phyloP scores from a whole-genome alignment of 1,284 basidiomycete species.

The Pisolithus thermaeus region DNA sequence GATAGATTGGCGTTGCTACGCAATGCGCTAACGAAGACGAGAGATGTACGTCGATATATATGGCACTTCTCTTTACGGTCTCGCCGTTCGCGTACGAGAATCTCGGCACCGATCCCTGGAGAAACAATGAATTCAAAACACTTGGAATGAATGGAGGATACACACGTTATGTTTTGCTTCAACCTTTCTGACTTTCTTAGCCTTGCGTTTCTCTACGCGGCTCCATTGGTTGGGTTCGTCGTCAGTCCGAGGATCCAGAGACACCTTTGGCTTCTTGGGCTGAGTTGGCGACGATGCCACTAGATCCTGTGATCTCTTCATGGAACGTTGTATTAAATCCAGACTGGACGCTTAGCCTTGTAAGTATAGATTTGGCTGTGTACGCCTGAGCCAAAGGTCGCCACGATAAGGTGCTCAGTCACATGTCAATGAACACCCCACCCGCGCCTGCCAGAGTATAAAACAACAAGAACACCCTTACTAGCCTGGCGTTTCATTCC shows the following conservation, averaged over 20 bases:
- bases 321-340: conserved; percentile 10
- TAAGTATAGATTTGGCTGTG: too few relatives aligned
- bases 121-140: conserved; percentile 1
- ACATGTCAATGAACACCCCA: too few relatives aligned
- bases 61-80: conserved; percentile 65
- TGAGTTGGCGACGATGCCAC: conserved; percentile 12
- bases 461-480: not conserved
- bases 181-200: conserved; percentile 62
- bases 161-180: conserved; percentile 57
- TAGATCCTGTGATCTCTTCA: conserved; percentile 33
- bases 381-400: too few relatives aligned
- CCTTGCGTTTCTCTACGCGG: conserved; percentile 71
- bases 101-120: conserved; percentile 53
- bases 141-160: conserved; percentile 10
- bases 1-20: conserved; percentile 61
- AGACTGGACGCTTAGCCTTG: too few relatives aligned
- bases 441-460: too few relatives aligned
- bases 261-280: conserved; percentile 30
- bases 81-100: conserved; percentile 78
- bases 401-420: too few relatives aligned
- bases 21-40: conserved; percentile 32
- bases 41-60: conserved; percentile 69
- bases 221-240: conserved; percentile 48
- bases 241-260: conserved; percentile 11
- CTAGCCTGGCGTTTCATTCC: not conserved